phyloP scores from a whole-genome alignment of 805 yeast genomes.

The Schwanniomyces pseudopolymorphus region DNA sequence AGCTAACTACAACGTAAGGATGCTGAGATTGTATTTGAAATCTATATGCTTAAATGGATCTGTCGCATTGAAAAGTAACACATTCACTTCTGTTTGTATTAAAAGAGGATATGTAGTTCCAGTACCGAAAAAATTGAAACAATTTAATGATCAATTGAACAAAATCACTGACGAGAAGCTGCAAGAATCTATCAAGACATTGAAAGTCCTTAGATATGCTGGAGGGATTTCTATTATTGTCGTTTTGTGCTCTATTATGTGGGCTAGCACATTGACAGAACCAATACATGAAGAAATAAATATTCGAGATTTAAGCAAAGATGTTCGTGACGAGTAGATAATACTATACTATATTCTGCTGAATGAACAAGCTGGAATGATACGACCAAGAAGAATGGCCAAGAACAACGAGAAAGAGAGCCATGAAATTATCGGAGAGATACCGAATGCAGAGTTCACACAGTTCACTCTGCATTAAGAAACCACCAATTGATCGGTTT shows the following conservation, averaged over 20 bases:
- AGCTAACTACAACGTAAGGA: no score
- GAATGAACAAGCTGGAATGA: no score
- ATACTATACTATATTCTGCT: no score
- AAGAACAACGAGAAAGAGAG: no score
- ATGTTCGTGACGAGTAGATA: slow-evolving; percentile 13
- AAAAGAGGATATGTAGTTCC: slow-evolving; percentile 3
- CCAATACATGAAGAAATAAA: slow-evolving; percentile 7
- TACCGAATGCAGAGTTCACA: no score
- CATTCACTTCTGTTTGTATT: neutral
- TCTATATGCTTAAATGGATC: neutral
- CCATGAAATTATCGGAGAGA: no score
- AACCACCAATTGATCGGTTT: no score
- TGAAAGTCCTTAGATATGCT: slow-evolving; percentile 18
- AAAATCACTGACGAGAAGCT: slow-evolving; percentile 35
- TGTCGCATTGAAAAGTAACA: neutral
- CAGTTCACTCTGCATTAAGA: no score
- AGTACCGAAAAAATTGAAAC: slow-evolving; percentile 15
- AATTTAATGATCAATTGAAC: slow-evolving; percentile 23
- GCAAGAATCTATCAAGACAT: slow-evolving; percentile 25
- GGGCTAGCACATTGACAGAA: slow-evolving; percentile 22
- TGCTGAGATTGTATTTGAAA: neutral
- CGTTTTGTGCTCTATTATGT: slow-evolving; percentile 26
- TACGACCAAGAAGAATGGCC: no score
- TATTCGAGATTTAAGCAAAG: slow-evolving; percentile 18
- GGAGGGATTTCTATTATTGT: slow-evolving; percentile 28